Evolutionary conservation across 345 rosid genomes (phyloP).

Genomic region (Linum lewisii): DNA sequence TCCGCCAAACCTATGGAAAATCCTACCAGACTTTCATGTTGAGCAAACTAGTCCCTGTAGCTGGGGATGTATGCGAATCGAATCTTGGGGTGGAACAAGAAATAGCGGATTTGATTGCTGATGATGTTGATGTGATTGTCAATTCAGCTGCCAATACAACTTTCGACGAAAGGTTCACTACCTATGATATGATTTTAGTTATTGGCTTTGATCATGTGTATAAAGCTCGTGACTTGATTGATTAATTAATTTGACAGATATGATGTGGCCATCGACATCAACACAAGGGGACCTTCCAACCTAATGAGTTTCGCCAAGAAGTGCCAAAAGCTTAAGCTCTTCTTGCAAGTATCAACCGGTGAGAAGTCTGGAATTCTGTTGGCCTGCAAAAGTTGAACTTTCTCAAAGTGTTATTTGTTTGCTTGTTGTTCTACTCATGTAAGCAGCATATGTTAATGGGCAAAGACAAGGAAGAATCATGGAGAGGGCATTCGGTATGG

Average conservation of each 20-base stretch:
- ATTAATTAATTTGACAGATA: slow-evolving; percentile 10
- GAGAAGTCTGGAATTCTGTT: neutral
- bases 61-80: slow-evolving; percentile 17
- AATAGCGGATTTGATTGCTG: slow-evolving; percentile 4
- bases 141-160: slow-evolving; percentile 27
- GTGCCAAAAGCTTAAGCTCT: slow-evolving; percentile 20
- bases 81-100: slow-evolving; percentile 14
- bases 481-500: slow-evolving; percentile 9
- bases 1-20: slow-evolving; percentile 16
- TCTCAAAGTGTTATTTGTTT: neutral
- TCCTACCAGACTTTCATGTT: slow-evolving; percentile 22
- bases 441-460: slow-evolving; percentile 13
- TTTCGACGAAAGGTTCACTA: slow-evolving; percentile 11
- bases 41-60: slow-evolving; percentile 29
- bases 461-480: slow-evolving; percentile 6
- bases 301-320: slow-evolving; percentile 16
- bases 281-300: slow-evolving; percentile 13
- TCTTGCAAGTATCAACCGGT: slow-evolving; percentile 26
- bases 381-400: neutral
- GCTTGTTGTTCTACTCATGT: neutral
- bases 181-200: neutral
- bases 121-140: slow-evolving; percentile 23
- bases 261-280: slow-evolving; percentile 17
- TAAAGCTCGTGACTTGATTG: neutral
- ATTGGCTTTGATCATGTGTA: neutral